Evolutionary conservation across 1,139 yeast genomes (phyloP), one percentile per base, ranked within the genome.

Genomic region (Protomyces pachydermus): DNA sequence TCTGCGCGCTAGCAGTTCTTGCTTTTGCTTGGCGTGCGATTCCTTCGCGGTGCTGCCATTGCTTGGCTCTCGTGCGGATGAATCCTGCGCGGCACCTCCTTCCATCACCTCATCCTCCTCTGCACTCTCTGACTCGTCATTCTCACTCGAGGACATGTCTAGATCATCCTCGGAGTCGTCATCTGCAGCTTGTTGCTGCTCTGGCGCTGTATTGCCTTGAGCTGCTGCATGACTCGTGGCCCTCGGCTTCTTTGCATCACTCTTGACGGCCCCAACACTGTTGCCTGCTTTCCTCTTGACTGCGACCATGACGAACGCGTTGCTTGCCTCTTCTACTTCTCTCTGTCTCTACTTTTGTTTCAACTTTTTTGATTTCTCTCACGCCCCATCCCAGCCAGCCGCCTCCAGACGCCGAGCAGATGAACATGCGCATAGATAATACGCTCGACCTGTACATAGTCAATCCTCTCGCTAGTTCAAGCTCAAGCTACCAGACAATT

Each of bases 21-120:
- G 85, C 74, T 86, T 86, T 77, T 91, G 97, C 73, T 90, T 97
- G 16, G 86, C 86, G 72, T 89, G 95, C 71, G 85, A 85, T 74
- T 86, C 91, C 63, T 80, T 82, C 0, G 89, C 62, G 2, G 65
- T 45, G 16, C 65, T 56, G 52, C 68, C 25, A 42, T 28, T 28
- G 8, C 8, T 28, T 28, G 32, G 32, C 32, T 28, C 32, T 28
- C 32, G 32, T 54, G 51, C 50, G 39, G 46, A 18, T 51, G 32
- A 72, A 4, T 61, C 68, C 14, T 67, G 72, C 3, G 14, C 37
- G 23, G 52, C 60, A 14, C 18, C 56, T 42, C 39, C 58, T 6
- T 37, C 54, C 8, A 14, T 35, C 14, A 28, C 57, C 3, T 28
- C 60, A 12, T 23, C 54, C 23, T 37, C 54, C 23, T 20, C 60